A percentile compares a stretch with the other conserved stretches of the same genome.
Conservation (phyloP, 805 yeast genomes). For the Cyberlindnera sargentensis region DNA sequence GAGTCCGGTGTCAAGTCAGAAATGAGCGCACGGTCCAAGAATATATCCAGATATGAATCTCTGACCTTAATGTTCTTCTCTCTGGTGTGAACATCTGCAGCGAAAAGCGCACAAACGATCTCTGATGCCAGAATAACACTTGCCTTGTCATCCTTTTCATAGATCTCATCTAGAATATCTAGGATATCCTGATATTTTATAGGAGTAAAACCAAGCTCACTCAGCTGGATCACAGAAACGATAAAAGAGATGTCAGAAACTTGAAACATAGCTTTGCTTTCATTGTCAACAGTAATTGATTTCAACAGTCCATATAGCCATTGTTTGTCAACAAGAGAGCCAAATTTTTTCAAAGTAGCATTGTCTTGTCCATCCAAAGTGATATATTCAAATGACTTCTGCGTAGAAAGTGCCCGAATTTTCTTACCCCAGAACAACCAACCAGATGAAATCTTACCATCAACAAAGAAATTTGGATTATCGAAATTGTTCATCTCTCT, state of each 20-base stretch:
- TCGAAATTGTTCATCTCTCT: slow-evolving; percentile 44
- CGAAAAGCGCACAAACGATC: slow-evolving; percentile 54
- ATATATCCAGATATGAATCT: slow-evolving; percentile 39
- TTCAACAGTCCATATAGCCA: slow-evolving; percentile 52
- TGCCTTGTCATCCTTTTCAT: slow-evolving; percentile 62
- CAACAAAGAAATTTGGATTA: slow-evolving; percentile 48
- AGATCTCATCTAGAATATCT: slow-evolving; percentile 40
- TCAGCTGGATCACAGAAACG: slow-evolving; percentile 40
- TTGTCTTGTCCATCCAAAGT: slow-evolving; percentile 37
- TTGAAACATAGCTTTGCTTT: slow-evolving; percentile 59
- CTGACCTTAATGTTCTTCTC: slow-evolving; percentile 28
- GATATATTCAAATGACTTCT: slow-evolving; percentile 22
- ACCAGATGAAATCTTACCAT: slow-evolving; percentile 50
- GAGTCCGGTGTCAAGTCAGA: slow-evolving; percentile 70
- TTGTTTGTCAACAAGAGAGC: slow-evolving; percentile 39
- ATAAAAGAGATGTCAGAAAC: slow-evolving; percentile 57
- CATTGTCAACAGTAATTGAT: slow-evolving; percentile 58
- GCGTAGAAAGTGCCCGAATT: slow-evolving; percentile 35
- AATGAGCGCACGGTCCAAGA: slow-evolving; percentile 40
- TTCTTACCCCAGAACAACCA: slow-evolving; percentile 71
- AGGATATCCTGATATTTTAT: slow-evolving; percentile 47
- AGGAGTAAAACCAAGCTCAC: slow-evolving; percentile 36
- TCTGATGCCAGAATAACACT: slow-evolving; percentile 73
- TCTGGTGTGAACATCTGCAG: slow-evolving; percentile 39
- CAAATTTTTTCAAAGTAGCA: slow-evolving; percentile 34